phyloP scores from a whole-genome alignment of 768 basidiomycete species.

The Leucogyrophana mollusca region DNA sequence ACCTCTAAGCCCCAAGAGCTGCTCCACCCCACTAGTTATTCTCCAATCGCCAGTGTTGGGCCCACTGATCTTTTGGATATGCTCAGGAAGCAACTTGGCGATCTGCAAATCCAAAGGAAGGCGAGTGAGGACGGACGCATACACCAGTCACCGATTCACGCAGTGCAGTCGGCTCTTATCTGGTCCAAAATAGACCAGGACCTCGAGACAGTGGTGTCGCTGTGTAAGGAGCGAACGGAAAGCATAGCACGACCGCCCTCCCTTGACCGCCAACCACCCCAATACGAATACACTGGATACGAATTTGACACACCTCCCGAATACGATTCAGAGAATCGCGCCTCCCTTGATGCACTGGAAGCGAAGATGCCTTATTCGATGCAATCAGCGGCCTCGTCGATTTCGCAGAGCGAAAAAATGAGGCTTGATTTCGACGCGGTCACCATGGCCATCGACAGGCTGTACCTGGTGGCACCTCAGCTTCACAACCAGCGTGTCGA shows the following conservation, averaged over 20 bases:
- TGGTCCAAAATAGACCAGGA: conserved; percentile 77
- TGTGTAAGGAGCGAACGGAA: conserved; percentile 60
- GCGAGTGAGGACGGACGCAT: background rate
- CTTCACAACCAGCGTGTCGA: conserved; percentile 93
- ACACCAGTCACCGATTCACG: conserved; percentile 38
- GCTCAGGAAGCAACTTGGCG: conserved; percentile 67
- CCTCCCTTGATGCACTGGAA: conserved; percentile 11
- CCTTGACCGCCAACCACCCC: conserved; percentile 45
- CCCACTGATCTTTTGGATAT: conserved; percentile 50
- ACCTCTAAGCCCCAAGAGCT: conserved; percentile 7
- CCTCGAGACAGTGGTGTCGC: conserved; percentile 62
- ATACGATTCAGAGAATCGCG: conserved; percentile 14
- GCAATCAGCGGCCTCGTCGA: conserved; percentile 7
- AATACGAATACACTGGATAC: conserved; percentile 43
- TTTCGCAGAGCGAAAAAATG: conserved; percentile 69
- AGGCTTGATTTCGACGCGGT: conserved; percentile 82
- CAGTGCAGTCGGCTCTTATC: conserved; percentile 61
- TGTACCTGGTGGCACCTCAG: conserved; percentile 86
- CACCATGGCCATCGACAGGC: conserved; percentile 83
- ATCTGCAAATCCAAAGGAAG: conserved; percentile 46
- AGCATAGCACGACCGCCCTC: conserved; percentile 3
- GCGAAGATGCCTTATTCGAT: conserved; percentile 7
- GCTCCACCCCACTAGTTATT: background rate
- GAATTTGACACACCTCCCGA: conserved; percentile 24
- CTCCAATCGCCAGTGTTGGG: conserved; percentile 8